Evolutionary conservation across 2,329 filamentous ascomycete species (phyloP).

Genomic region (Fusarium oxysporum): DNA sequence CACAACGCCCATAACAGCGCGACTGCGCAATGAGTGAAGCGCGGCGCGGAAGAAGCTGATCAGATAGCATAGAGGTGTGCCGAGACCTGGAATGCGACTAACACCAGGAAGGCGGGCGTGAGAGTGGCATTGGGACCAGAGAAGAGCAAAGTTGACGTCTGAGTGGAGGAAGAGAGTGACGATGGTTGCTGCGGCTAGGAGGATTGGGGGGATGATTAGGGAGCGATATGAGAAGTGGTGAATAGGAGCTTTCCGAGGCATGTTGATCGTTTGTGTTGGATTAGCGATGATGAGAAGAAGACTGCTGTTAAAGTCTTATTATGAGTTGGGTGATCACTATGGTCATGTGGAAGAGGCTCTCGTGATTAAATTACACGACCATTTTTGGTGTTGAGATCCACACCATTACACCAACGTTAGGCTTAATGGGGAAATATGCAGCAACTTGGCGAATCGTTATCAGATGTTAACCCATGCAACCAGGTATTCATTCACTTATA

Average conservation of each 20-base stretch:
- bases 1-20: slow-evolving; percentile 56
- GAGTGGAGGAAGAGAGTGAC: slow-evolving; percentile 58
- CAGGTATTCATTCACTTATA: neutral
- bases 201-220: slow-evolving; percentile 61
- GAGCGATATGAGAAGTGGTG: slow-evolving; percentile 65
- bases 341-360: slow-evolving; percentile 36
- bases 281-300: too few relatives aligned
- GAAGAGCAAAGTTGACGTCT: slow-evolving; percentile 63
- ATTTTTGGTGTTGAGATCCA: slow-evolving; percentile 30
- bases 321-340: neutral
- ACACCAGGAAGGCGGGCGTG: slow-evolving; percentile 58
- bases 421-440: slow-evolving; percentile 7
- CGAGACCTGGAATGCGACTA: slow-evolving; percentile 58
- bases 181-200: slow-evolving; percentile 58
- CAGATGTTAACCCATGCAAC: neutral
- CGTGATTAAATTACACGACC: slow-evolving; percentile 28
- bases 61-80: slow-evolving; percentile 61
- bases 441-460: neutral
- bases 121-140: slow-evolving; percentile 66
- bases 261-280: neutral
- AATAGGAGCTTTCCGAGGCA: slow-evolving; percentile 57
- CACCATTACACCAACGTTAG: slow-evolving; percentile 25
- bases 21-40: slow-evolving; percentile 54
- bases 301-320: neutral
- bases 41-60: slow-evolving; percentile 62